Base-by-base conservation (phyloP, 306 rosid species). In the Vicia villosa region DNA sequence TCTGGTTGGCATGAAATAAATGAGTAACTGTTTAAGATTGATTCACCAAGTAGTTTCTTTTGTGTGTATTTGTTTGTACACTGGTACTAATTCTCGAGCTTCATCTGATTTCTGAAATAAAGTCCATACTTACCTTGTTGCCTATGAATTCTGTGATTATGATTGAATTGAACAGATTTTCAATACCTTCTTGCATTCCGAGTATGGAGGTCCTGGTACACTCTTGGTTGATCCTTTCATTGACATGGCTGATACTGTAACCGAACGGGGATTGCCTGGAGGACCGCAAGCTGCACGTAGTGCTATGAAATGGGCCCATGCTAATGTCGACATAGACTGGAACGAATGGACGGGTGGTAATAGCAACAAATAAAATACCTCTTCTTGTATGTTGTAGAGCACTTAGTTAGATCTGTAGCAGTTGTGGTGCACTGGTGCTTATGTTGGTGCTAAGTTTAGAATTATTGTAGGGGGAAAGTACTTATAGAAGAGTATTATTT, bases 191-290 rank as follows among this genome's bases (percentile, higher is more conserved):
- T 70, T 94, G 74, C 90, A 86, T 55, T 76, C 97, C 0, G 97
- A 88, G 79, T 90, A 94, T 69, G 98, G 98, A 55, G 97, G 98
- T 16, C 98, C 96, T 6, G 98, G 97, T 66, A 94, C 96, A 10
- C 90, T 94, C 50, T 50, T 90, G 80, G 97, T 88, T 17, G 6
- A 74, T 60, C 96, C 97, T 28, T 94, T 94, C 76, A 78, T 86
- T 5, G 97, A 91, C 69, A 91, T 94, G 97, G 88, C 92, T 13
- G 95, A 91, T 78, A 55, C 86, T 11, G 22, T 88, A 24, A 81
- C 78, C 14, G 91, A 84, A 58, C 83, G 74, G 2, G 97, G 91
- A 37, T 77, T 94, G 50, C 96, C 97, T 1, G 99, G 99, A 72
- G 99, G 92, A 21, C 73, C 96, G 6, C 86, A 87, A 69, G 99